Evolutionary conservation across 169 alveolate species (phyloP).

Genomic region (Eimeria brunetti): DNA sequence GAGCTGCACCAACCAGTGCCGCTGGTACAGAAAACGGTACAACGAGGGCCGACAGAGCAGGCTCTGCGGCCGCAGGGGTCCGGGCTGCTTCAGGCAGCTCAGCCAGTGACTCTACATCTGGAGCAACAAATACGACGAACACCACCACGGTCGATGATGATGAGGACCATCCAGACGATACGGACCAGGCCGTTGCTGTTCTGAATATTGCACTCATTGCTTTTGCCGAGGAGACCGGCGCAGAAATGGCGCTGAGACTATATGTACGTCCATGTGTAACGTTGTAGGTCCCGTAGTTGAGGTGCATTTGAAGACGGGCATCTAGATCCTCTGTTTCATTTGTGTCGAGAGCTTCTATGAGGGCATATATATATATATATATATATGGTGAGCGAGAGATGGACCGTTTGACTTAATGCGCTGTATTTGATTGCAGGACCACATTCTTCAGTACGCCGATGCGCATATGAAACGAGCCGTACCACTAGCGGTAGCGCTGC

Average conservation of each 20-base stretch:
- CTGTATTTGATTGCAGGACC: slow-evolving; percentile 84
- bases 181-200: slow-evolving; percentile 78
- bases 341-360: background rate
- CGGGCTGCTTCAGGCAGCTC: slow-evolving; percentile 71
- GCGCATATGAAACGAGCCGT: slow-evolving; percentile 96
- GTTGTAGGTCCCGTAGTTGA: background rate
- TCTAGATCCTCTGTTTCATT: background rate
- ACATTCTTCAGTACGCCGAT: slow-evolving; percentile 94
- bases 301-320: background rate
- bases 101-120: slow-evolving; percentile 38
- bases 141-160: slow-evolving; percentile 71
- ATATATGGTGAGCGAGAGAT: too few species aligned
- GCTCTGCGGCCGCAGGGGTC: slow-evolving; percentile 75
- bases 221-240: slow-evolving; percentile 81
- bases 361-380: background rate
- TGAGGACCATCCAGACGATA: slow-evolving; percentile 58
- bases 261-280: slow-evolving; percentile 3
- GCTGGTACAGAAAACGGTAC: slow-evolving; percentile 40
- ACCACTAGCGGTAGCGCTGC: slow-evolving; percentile 98
- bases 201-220: slow-evolving; percentile 78
- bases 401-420: background rate
- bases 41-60: slow-evolving; percentile 20
- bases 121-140: slow-evolving; percentile 63
- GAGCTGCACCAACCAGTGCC: background rate
- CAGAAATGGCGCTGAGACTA: slow-evolving; percentile 76